A percentile compares a stretch with the other conserved stretches of the same genome.
These are phyloP conservation scores for Raffaelea ambrosiae DNA, from an alignment of 2,329 filamentous ascomycete genomes.

Conservation along the genomic window DNA sequence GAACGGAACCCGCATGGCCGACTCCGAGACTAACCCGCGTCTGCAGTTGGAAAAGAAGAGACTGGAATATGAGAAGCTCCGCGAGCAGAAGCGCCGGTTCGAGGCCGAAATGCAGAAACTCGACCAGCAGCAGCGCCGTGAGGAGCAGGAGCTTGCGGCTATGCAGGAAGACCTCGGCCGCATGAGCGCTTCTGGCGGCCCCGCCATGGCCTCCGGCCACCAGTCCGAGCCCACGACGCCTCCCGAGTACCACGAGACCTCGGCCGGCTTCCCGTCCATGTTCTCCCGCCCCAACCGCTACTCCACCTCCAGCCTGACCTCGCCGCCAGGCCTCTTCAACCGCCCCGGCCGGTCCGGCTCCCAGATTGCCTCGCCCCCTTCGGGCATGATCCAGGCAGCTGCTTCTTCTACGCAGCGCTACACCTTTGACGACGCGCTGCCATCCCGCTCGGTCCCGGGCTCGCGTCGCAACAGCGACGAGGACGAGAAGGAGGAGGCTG, in stretches of 20 bases:
- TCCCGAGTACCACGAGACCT: slow-evolving; percentile 75
- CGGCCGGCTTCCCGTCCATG: slow-evolving; percentile 63
- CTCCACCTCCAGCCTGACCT: slow-evolving; percentile 79
- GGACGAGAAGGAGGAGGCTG: slow-evolving; percentile 73
- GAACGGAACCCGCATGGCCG: not conserved
- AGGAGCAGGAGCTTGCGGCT: slow-evolving; percentile 75
- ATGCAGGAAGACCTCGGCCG: slow-evolving; percentile 71
- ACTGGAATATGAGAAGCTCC: slow-evolving; percentile 81
- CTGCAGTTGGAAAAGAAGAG: slow-evolving; percentile 85
- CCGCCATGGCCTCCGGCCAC: slow-evolving; percentile 50
- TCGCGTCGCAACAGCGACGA: slow-evolving; percentile 88
- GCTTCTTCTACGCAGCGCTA: slow-evolving; percentile 29
- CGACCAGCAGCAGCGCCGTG: slow-evolving; percentile 73
- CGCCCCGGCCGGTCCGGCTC: slow-evolving; percentile 70
- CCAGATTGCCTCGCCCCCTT: slow-evolving; percentile 69
- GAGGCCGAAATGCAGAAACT: slow-evolving; percentile 88
- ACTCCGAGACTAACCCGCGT: not conserved
- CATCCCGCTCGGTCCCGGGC: slow-evolving; percentile 77
- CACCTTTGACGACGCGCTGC: slow-evolving; percentile 55
- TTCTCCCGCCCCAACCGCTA: slow-evolving; percentile 82
- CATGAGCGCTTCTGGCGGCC: slow-evolving; percentile 36
- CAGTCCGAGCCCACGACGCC: slow-evolving; percentile 95
- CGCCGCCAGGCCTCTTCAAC: slow-evolving; percentile 66
- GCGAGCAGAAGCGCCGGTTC: slow-evolving; percentile 81
- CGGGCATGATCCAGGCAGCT: slow-evolving; percentile 42